Base-by-base conservation (phyloP, 805 yeast species). In the Sugiyamaella qingdaonensis region DNA sequence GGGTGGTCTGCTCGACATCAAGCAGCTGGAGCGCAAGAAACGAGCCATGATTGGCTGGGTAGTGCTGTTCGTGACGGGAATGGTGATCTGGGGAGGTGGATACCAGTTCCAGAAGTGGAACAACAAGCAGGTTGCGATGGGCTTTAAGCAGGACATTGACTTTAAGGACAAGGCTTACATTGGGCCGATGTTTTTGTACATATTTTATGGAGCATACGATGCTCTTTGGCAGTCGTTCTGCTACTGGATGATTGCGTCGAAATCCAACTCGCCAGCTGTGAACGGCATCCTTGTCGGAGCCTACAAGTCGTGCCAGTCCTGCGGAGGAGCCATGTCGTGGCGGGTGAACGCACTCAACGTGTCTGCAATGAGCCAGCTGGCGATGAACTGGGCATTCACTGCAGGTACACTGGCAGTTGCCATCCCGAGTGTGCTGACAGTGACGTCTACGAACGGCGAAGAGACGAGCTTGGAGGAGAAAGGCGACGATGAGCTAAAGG, bases 241-340 rank as follows among this genome's bases (percentile, higher is more conserved):
- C 53, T 78, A 79, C 66, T 82, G 84, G 81, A 56, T 76, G 50
- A 70, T 82, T 69, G 86, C 86, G 43, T 74, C 82, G 50, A 65
- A 79, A 54, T 74, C 84, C 47, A 81, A 81, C 63, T 74, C 77
- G 61, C 78, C 84, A 34, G 73, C 78, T 66, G 77, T 74, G 61
- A 69, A 72, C 45, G 80, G 83, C 34, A 66, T 80, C 56, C 75
- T 79, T 58, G 82, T 82, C 21, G 85, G 84, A 37, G 75, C 78
- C 63, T 81, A 80, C 70, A 82, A 82, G 69, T 78, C 82, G 52
- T 65, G 80, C 54, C 86, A 82, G 68, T 73, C 81, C 33, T 83
- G 82, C 8, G 84, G 82, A 63, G 80, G 83, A n/a, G 85, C 83
- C 24, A 72, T 81, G 56, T 77, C 76, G 9, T 82, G 84, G 85